Percentiles rank a stretch among this genome's conserved stretches.
phyloP scores from a whole-genome alignment of 2,329 filamentous ascomycete genomes.

The Neofusicoccum sp. region DNA sequence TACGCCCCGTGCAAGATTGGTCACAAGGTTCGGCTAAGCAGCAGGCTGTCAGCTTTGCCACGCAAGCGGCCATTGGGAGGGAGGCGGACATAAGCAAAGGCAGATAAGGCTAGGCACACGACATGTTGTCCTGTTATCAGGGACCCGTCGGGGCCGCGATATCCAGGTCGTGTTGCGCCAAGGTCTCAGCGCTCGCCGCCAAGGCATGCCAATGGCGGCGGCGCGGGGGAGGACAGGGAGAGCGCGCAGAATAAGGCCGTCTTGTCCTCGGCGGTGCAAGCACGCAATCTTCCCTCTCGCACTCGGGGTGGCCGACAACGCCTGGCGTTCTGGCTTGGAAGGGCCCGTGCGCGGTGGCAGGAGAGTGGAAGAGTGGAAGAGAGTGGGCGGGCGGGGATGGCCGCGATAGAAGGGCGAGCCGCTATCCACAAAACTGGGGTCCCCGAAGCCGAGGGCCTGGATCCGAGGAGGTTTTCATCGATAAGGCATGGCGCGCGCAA shows the following conservation, averaged over 20 bases:
- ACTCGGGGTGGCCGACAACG: not conserved
- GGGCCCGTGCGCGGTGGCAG: not conserved
- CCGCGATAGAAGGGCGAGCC: not conserved
- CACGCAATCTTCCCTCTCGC: not conserved
- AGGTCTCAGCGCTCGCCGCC: slow-evolving; percentile 6
- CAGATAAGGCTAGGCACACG: not conserved
- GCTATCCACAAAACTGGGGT: slow-evolving; percentile 3
- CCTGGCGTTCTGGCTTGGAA: not conserved
- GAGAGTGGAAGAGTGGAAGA: not conserved
- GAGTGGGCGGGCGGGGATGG: slow-evolving; percentile 3
- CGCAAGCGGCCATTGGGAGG: not conserved
- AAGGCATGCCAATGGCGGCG: not conserved
- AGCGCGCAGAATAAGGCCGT: not conserved
- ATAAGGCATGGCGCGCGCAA: slow-evolving; percentile 12
- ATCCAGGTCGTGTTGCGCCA: slow-evolving; percentile 3
- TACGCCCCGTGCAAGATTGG: not conserved
- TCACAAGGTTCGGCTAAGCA: not conserved
- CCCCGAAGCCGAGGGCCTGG: slow-evolving; percentile 10
- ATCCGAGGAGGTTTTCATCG: not conserved
- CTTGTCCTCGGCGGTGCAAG: not conserved
- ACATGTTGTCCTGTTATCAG: not conserved
- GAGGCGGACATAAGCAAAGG: not conserved
- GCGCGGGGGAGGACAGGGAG: not conserved
- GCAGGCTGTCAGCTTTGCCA: not conserved
- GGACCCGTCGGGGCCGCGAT: not conserved